Evolutionary conservation across 1,284 basidiomycete species (phyloP).

Genomic region (Boletus subluridellus): DNA sequence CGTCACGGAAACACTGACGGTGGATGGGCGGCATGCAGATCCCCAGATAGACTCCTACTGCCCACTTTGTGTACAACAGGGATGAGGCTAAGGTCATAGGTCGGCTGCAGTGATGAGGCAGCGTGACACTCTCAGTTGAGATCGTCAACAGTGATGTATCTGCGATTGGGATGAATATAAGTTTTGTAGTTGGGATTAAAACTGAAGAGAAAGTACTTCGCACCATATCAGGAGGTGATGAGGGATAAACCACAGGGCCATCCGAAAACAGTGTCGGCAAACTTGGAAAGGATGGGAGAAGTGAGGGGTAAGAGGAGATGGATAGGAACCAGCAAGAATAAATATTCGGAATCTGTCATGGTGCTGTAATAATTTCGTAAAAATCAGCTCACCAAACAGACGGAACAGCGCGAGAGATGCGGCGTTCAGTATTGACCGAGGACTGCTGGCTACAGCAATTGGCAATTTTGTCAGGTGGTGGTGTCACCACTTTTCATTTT

Average conservation of each 20-base stretch:
- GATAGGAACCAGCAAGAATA: slow-evolving; percentile 10
- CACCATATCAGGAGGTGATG: slow-evolving; percentile 1
- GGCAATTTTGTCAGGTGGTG: slow-evolving; percentile 17
- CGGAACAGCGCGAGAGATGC: slow-evolving; percentile 21
- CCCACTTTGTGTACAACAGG: slow-evolving; percentile 35
- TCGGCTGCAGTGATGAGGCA: slow-evolving; percentile 5
- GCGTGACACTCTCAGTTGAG: slow-evolving; percentile 20
- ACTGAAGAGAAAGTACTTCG: background rate
- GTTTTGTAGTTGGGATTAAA: slow-evolving; percentile 6
- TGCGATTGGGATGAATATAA: slow-evolving; percentile 13
- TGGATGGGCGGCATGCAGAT: slow-evolving; percentile 31
- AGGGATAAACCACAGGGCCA: background rate
- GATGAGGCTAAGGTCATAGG: slow-evolving; percentile 5
- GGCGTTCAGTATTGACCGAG: slow-evolving; percentile 13
- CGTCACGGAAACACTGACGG: slow-evolving; percentile 13
- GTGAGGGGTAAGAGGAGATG: slow-evolving; percentile 2
- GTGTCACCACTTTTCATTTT: slow-evolving; percentile 7
- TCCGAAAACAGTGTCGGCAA: slow-evolving; percentile 1
- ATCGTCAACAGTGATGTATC: slow-evolving; percentile 18
- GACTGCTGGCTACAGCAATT: slow-evolving; percentile 17
- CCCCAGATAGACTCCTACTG: slow-evolving; percentile 46
- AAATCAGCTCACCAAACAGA: slow-evolving; percentile 23
- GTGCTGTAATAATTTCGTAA: slow-evolving; percentile 36
- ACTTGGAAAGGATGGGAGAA: slow-evolving; percentile 3
- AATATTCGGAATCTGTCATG: slow-evolving; percentile 20